A percentile compares a stretch with the other conserved stretches of the same genome.
These are phyloP conservation scores for Euphorbia pulcherrima DNA, from an alignment of 345 rosid species.

Conservation along the genomic window DNA sequence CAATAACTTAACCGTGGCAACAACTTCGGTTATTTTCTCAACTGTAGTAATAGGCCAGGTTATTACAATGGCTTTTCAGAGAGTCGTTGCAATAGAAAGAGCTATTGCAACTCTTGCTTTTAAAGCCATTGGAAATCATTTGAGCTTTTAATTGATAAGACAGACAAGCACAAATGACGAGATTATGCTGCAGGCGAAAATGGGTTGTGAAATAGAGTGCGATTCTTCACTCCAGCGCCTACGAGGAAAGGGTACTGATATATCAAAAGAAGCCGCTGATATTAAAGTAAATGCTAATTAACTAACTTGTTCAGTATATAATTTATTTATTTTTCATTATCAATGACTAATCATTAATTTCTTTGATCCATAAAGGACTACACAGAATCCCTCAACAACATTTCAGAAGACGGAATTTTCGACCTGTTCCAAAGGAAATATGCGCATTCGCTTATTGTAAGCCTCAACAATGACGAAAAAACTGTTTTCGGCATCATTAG, in stretches of 20 bases:
- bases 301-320: no score
- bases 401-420: constrained; percentile 16
- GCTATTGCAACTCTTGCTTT: no score
- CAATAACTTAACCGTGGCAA: no score
- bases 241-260: constrained; percentile 37
- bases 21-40: no score
- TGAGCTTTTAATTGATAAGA: no score
- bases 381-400: constrained; percentile 18
- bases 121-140: no score
- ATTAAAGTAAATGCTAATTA: no score
- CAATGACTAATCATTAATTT: neutral
- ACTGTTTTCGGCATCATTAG: neutral
- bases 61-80: no score
- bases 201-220: constrained; percentile 34
- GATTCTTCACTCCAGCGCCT: constrained; percentile 40
- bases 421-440: constrained; percentile 23
- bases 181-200: constrained; percentile 41
- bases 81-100: no score
- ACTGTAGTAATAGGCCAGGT: no score
- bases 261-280: constrained; percentile 45
- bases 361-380: constrained; percentile 21
- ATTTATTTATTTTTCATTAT: neutral
- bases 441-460: neutral
- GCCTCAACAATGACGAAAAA: no score
- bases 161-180: no score